phyloP scores from a whole-genome alignment of 208 protist genomes.

The Leishmania tarentolae region DNA sequence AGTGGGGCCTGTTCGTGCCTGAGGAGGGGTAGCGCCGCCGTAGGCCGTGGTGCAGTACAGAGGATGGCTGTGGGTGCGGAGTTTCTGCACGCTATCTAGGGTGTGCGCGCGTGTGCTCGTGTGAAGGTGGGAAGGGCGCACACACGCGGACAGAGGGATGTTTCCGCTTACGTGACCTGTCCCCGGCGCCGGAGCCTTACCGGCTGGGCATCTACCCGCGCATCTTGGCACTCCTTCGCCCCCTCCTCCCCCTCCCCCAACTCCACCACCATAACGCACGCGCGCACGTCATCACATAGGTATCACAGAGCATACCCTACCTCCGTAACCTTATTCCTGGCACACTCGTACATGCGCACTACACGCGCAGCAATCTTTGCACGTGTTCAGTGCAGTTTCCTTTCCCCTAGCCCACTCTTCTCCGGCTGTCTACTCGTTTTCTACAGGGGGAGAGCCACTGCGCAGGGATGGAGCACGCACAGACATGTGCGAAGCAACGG shows the following conservation, averaged over 20 bases:
- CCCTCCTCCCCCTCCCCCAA: background rate
- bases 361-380: background rate
- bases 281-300: background rate
- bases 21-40: constrained; percentile 31
- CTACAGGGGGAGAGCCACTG: background rate
- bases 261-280: background rate
- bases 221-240: background rate
- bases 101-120: background rate
- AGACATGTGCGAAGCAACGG: background rate
- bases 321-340: background rate
- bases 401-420: background rate
- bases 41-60: background rate
- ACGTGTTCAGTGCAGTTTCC: background rate
- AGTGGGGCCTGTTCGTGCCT: constrained; percentile 73
- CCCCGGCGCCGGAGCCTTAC: background rate
- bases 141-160: background rate
- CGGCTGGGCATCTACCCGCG: background rate
- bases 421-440: no score
- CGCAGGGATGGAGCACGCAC: background rate
- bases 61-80: background rate
- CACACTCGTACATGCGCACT: background rate
- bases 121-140: background rate
- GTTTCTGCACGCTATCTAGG: background rate
- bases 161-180: background rate
- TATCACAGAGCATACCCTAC: background rate